Evolutionary conservation across 2,329 filamentous ascomycete genomes (phyloP).

Genomic region (Pseudocercospora fijiensis): DNA sequence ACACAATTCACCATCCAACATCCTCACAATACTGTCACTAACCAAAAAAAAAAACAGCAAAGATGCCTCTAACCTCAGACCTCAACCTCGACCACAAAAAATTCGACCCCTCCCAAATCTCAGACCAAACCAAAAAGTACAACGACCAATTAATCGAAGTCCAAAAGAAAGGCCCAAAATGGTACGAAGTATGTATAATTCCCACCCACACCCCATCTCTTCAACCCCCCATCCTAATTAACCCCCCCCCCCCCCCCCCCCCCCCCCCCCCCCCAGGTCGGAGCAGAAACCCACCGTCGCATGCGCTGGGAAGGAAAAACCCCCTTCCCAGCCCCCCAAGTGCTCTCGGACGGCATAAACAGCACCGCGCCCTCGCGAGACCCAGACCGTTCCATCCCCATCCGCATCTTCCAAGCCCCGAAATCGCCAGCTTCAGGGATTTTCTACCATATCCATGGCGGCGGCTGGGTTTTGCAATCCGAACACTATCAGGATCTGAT

Average conservation of each 20-base stretch:
- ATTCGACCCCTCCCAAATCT: slow-evolving; percentile 45
- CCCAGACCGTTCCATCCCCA: slow-evolving; percentile 51
- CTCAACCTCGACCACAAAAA: slow-evolving; percentile 40
- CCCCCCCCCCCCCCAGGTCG: slow-evolving; percentile 42
- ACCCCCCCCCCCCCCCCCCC: neutral
- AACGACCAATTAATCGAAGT: slow-evolving; percentile 49
- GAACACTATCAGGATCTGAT: slow-evolving; percentile 48
- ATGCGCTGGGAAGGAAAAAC: slow-evolving; percentile 57
- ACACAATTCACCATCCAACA: no score
- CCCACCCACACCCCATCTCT: no score
- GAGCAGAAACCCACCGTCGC: slow-evolving; percentile 54
- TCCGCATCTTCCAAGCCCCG: slow-evolving; percentile 53
- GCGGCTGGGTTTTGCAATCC: slow-evolving; percentile 48
- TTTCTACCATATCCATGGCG: slow-evolving; percentile 57
- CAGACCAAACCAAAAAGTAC: slow-evolving; percentile 45
- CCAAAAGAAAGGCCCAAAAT: slow-evolving; percentile 47
- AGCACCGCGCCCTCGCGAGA: slow-evolving; percentile 55
- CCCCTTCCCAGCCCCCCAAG: slow-evolving; percentile 41
- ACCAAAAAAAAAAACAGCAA: no score
- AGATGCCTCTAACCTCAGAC: slow-evolving; percentile 29
- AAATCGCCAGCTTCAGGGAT: slow-evolving; percentile 42
- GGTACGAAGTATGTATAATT: slow-evolving; percentile 55
- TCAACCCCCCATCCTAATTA: no score
- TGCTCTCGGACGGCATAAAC: slow-evolving; percentile 50
- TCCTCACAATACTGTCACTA: no score